phyloP scores from a whole-genome alignment of 148 eudicot species.

The Rhododendron molle region DNA sequence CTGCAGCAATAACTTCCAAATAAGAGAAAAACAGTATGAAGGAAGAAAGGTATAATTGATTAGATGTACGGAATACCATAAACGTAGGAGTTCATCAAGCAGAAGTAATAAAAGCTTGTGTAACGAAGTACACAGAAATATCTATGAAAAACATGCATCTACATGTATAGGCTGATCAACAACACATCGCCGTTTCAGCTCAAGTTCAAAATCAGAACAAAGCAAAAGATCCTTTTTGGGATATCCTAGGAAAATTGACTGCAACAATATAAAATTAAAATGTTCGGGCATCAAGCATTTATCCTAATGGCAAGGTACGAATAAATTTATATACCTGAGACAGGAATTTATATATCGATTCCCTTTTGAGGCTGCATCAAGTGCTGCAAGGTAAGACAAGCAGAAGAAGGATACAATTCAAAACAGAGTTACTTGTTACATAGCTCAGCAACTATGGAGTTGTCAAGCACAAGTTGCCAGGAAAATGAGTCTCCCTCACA shows the following conservation, averaged over 20 bases:
- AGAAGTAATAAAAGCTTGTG: neutral
- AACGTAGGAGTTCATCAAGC: neutral
- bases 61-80: neutral
- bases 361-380: conserved; percentile 89
- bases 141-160: neutral
- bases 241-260: neutral
- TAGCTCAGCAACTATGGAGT: neutral
- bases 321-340: conserved; percentile 49
- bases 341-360: conserved; percentile 89
- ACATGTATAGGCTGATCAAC: neutral
- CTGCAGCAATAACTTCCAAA: conserved; percentile 32
- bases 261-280: neutral
- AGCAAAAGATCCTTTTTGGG: neutral
- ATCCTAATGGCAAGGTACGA: conserved; percentile 1
- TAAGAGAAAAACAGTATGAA: neutral
- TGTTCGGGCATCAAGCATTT: neutral
- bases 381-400: conserved; percentile 46
- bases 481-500: neutral
- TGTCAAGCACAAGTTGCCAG: neutral
- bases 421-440: neutral
- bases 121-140: neutral
- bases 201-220: neutral
- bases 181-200: neutral
- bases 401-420: conserved; percentile 9
- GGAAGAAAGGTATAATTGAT: neutral